Conservation (phyloP, 2,329 filamentous ascomycete species). For the Ophiostoma fasciatum region DNA sequence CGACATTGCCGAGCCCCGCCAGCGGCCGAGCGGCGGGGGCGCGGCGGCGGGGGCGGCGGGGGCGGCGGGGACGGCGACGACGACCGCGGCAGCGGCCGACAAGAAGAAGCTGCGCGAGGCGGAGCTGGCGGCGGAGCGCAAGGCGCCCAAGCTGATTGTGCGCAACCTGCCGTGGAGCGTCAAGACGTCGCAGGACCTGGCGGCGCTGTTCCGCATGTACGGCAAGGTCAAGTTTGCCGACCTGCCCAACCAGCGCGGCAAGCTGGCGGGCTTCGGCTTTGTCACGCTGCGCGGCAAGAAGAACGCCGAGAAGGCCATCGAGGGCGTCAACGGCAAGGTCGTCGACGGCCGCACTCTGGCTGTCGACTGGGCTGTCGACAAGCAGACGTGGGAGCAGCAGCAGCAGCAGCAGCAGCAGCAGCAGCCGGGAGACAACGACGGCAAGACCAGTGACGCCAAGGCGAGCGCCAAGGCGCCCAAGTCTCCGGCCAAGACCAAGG, state of each 20-base stretch:
- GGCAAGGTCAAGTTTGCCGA: conserved; percentile 84
- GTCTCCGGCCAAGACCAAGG: conserved; percentile 19
- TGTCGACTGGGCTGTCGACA: conserved; percentile 95
- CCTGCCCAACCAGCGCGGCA: conserved; percentile 63
- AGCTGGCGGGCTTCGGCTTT: conserved; percentile 82
- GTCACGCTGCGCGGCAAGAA: conserved; percentile 75
- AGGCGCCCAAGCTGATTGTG: conserved; percentile 66
- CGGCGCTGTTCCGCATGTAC: conserved; percentile 66
- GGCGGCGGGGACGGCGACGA: conserved; percentile 32
- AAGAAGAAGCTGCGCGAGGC: conserved; percentile 41
- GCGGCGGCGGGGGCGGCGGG: conserved; percentile 18
- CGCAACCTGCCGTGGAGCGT: conserved; percentile 94
- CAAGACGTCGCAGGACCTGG: conserved; percentile 69
- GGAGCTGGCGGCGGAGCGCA: conserved; percentile 42
- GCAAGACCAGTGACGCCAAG: conserved; percentile 15
- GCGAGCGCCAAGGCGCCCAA: conserved; percentile 16
- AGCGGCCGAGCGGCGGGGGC: conserved; percentile 41
- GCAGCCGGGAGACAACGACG: conserved; percentile 18
- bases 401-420: conserved; percentile 24
- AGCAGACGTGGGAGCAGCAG: conserved; percentile 64
- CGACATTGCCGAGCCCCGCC: conserved; percentile 75
- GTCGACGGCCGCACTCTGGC: conserved; percentile 79
- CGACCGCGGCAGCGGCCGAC: conserved; percentile 21
- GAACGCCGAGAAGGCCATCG: conserved; percentile 82
- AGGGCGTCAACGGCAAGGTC: conserved; percentile 74